Percentiles rank a stretch among this genome's conserved stretches.
These are phyloP conservation scores for Thozetella sp. DNA, from an alignment of 495 filamentous ascomycete genomes.

Conservation along the genomic window DNA sequence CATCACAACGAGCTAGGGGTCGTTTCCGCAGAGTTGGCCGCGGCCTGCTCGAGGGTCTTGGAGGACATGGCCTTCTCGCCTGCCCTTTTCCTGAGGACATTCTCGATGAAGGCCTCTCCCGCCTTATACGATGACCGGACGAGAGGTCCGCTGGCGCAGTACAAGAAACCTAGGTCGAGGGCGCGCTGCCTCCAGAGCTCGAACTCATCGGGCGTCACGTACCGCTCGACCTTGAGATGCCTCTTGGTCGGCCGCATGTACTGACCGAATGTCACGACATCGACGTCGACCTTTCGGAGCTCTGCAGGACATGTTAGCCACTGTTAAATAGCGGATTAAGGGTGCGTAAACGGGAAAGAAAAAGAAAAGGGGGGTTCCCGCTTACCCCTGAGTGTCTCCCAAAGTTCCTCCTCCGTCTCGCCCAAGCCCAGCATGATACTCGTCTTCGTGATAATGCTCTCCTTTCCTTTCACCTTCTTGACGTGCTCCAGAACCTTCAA, in stretches of 20 bases:
- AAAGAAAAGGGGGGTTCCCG: conserved; percentile 1
- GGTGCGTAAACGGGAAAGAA: background rate
- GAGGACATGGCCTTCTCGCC: conserved; percentile 35
- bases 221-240: conserved; percentile 94
- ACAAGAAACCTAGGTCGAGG: conserved; percentile 93
- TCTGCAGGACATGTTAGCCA: conserved; percentile 42
- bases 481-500: conserved; percentile 78
- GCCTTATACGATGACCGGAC: conserved; percentile 96
- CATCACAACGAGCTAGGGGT: conserved; percentile 14
- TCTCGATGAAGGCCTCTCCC: conserved; percentile 98
- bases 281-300: conserved; percentile 76
- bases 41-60: conserved; percentile 17
- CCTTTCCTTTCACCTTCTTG: conserved; percentile 65
- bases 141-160: conserved; percentile 90
- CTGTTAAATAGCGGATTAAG: background rate
- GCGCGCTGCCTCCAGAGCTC: conserved; percentile 90
- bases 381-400: conserved; percentile 71
- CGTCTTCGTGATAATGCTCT: conserved; percentile 90
- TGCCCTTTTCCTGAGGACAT: conserved; percentile 87
- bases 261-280: conserved; percentile 97
- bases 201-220: conserved; percentile 87
- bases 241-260: conserved; percentile 99
- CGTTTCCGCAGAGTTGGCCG: conserved; percentile 15
- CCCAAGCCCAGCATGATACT: conserved; percentile 95
- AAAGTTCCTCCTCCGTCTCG: conserved; percentile 88